Base-by-base conservation (phyloP, 2,329 filamentous ascomycete species). In the Pseudogymnoascus sp. region DNA sequence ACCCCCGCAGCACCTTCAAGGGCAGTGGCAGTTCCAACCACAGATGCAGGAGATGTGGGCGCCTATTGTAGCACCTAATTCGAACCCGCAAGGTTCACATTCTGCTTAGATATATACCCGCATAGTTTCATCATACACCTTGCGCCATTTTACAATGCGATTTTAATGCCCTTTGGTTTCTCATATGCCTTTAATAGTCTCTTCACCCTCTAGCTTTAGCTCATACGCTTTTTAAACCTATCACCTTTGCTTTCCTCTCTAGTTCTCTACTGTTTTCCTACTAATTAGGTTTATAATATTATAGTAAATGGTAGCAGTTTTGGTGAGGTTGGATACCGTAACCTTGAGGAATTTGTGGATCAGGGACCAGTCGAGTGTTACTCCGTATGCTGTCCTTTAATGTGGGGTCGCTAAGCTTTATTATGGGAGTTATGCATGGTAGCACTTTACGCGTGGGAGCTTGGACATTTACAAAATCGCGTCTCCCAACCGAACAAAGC, bases 371-470 rank as follows among this genome's bases (percentile, higher is more conserved):
- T 43, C 2, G 37, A 11, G 1, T 35, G 33, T 4, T 31, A n/a
- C n/a, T n/a, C n/a, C n/a, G n/a, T n/a, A 31, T 31, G 28, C 8
- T 4, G 28, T 31, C 16, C 21, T 21, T 25, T 23, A 25, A 45
- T 45, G 41, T 23, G 21, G 37, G 41, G 41, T 45, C 5, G 41
- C 21, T 45, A 45, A 28, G 41, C 41, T 45, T 9, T 6, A n/a
- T 25, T 45, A 25, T 25, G 21, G 21, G 41, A 45, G 41, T 25
- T 25, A 25, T 45, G 41, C 41, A 14, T 8, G 43, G 3, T 3
- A 7, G 45, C 45, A 55, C 49, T 55, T 55, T 55, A 55, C 49
- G 49, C 49, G 49, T 55, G 49, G 25, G n/a, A 33, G 49, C 49
- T 33, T 33, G 49, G 49, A 55, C 49, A 18, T 14, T 55, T 31